Evolutionary conservation across 495 filamentous ascomycete species (phyloP).

Genomic region (Xylaria grammica): DNA sequence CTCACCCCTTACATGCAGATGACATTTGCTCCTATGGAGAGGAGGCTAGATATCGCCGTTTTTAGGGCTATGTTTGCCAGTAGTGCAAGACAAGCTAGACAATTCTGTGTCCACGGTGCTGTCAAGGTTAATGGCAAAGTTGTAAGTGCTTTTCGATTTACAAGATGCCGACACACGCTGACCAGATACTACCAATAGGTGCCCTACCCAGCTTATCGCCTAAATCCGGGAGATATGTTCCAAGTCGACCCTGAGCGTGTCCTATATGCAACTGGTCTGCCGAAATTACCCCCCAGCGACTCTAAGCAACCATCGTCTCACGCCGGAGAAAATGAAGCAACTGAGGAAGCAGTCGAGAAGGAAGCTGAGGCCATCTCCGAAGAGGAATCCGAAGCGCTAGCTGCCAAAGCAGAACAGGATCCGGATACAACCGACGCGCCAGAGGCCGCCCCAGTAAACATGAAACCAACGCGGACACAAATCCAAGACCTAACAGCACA

Average conservation of each 20-base stretch:
- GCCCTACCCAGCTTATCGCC: slow-evolving; percentile 87
- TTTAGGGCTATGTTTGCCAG: slow-evolving; percentile 93
- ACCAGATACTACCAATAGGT: slow-evolving; percentile 62
- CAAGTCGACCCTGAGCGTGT: slow-evolving; percentile 89
- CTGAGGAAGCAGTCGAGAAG: slow-evolving; percentile 32
- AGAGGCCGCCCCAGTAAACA: slow-evolving; percentile 30
- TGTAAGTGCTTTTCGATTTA: slow-evolving; percentile 53
- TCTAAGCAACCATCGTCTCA: slow-evolving; percentile 10
- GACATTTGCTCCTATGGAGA: slow-evolving; percentile 88
- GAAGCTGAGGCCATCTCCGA: slow-evolving; percentile 34
- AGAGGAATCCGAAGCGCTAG: slow-evolving; percentile 29
- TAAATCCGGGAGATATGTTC: slow-evolving; percentile 98
- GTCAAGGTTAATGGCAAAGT: slow-evolving; percentile 97
- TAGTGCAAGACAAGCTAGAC: slow-evolving; percentile 90
- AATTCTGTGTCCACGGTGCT: slow-evolving; percentile 89
- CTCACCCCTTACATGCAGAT: slow-evolving; percentile 87
- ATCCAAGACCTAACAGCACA: slow-evolving; percentile 30
- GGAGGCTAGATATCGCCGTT: slow-evolving; percentile 88
- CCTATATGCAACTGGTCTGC: slow-evolving; percentile 80
- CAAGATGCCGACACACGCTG: background rate
- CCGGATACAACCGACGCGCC: slow-evolving; percentile 39
- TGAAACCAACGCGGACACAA: slow-evolving; percentile 34
- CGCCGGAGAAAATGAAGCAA: slow-evolving; percentile 31
- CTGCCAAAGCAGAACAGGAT: slow-evolving; percentile 37
- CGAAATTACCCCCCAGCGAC: slow-evolving; percentile 52